Evolutionary conservation across 352 stramenopile species (phyloP).

Genomic region (Pythium rhizo-oryzae): DNA sequence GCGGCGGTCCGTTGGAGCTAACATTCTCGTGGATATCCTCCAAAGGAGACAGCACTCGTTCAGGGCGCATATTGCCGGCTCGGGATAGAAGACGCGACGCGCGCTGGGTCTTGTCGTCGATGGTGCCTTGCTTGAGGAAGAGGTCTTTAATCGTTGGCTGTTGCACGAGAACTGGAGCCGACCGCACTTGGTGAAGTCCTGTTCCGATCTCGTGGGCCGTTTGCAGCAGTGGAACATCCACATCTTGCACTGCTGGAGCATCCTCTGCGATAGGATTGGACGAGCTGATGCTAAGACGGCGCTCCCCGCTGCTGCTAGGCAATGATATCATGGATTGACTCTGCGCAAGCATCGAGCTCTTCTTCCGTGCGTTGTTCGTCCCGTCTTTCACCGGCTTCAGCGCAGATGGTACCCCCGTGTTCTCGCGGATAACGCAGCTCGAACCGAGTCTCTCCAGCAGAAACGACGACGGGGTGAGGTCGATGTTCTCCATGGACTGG

Average conservation of each 20-base stretch:
- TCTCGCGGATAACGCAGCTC: constrained; percentile 53
- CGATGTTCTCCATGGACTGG: constrained; percentile 44
- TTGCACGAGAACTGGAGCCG: constrained; percentile 7
- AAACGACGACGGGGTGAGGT: constrained; percentile 68
- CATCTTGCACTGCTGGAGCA: not conserved
- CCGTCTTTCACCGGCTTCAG: constrained; percentile 2
- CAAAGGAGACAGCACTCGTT: not conserved
- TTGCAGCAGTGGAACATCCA: not conserved
- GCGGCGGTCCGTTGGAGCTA: not conserved
- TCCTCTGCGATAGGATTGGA: not conserved
- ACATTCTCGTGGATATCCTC: constrained; percentile 1
- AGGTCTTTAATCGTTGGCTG: constrained; percentile 41
- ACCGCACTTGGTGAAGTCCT: constrained; percentile 14
- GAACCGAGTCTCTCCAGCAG: constrained; percentile 63
- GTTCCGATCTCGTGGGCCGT: not conserved
- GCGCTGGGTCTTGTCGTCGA: constrained; percentile 35
- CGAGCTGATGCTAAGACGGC: not conserved
- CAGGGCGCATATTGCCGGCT: constrained; percentile 13
- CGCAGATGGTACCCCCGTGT: constrained; percentile 26
- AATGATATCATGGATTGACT: constrained; percentile 17
- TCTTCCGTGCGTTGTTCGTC: constrained; percentile 20
- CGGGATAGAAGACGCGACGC: constrained; percentile 26
- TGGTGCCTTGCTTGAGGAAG: constrained; percentile 39
- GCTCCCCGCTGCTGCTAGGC: not conserved
- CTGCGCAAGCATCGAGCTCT: not conserved